phyloP scores from a whole-genome alignment of 768 basidiomycete genomes.

The Boletus sp. region DNA sequence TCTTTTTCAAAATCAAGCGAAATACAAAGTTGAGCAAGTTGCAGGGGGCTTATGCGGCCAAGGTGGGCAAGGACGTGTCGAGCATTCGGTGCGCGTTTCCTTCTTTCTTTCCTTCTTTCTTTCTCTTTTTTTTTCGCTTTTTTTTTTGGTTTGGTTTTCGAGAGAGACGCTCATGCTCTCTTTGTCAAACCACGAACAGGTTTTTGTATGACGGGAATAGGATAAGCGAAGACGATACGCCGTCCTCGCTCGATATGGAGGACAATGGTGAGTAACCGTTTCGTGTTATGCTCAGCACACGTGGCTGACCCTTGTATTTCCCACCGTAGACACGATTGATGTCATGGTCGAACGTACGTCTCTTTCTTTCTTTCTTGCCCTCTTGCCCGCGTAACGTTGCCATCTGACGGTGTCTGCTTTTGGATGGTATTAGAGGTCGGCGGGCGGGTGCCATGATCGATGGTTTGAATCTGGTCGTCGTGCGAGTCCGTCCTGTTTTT shows the following conservation, averaged over 20 bases:
- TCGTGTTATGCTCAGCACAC: too few relatives aligned
- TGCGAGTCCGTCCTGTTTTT: neutral
- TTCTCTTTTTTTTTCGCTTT: too few relatives aligned
- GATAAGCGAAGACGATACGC: slow-evolving; percentile 89
- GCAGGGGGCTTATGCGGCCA: slow-evolving; percentile 87
- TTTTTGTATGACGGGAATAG: slow-evolving; percentile 88
- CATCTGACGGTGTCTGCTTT: neutral
- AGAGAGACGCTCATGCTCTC: neutral
- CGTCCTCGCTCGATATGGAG: slow-evolving; percentile 81
- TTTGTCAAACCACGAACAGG: slow-evolving; percentile 35
- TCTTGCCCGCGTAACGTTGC: neutral
- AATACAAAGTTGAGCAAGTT: slow-evolving; percentile 90
- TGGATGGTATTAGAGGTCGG: slow-evolving; percentile 14
- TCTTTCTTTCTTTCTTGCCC: neutral
- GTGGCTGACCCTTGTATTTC: slow-evolving; percentile 4
- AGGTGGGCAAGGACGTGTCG: slow-evolving; percentile 84
- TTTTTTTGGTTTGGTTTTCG: neutral
- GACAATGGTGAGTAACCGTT: slow-evolving; percentile 59
- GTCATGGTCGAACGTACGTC: slow-evolving; percentile 93
- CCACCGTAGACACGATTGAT: slow-evolving; percentile 76
- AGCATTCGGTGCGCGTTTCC: slow-evolving; percentile 73
- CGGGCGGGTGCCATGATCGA: slow-evolving; percentile 15
- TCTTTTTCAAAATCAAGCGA: slow-evolving; percentile 97
- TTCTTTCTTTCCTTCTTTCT: neutral
- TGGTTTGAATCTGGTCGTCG: neutral